phyloP scores from a whole-genome alignment of 805 yeast species.

The Kazachstania viticola region DNA sequence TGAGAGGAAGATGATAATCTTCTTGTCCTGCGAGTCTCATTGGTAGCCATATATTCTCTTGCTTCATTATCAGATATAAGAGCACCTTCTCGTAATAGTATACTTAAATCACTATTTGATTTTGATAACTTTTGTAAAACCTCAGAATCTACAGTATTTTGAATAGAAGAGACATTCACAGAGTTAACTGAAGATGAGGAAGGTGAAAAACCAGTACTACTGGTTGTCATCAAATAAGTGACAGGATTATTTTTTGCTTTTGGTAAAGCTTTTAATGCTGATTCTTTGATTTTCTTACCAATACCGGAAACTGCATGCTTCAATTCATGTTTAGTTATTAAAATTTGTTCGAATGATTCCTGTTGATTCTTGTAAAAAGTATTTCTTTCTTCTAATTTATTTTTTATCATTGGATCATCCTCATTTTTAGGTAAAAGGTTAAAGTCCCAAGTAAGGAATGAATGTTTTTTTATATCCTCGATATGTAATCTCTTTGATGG shows the following conservation, averaged over 20 bases:
- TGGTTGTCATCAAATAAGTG: neutral
- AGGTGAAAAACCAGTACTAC: neutral
- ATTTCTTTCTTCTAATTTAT: slow-evolving; percentile 10
- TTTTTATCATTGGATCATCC: slow-evolving; percentile 9
- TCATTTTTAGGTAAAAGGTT: slow-evolving; percentile 8
- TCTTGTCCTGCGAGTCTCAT: neutral
- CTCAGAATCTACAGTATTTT: too few species aligned
- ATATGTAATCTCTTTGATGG: slow-evolving; percentile 62
- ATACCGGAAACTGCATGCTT: slow-evolving; percentile 75
- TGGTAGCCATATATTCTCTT: neutral
- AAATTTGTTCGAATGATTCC: slow-evolving; percentile 33
- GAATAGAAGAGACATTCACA: too few species aligned
- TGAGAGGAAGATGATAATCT: neutral
- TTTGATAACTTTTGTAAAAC: neutral
- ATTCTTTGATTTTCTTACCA: slow-evolving; percentile 46
- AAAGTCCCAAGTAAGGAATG: slow-evolving; percentile 45
- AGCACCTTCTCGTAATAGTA: slow-evolving; percentile 17
- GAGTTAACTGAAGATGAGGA: neutral
- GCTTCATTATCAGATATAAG: slow-evolving; percentile 8
- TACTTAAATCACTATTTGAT: slow-evolving; percentile 8
- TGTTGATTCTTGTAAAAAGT: slow-evolving; percentile 19
- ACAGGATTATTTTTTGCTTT: slow-evolving; percentile 1
- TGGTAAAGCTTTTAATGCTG: slow-evolving; percentile 9
- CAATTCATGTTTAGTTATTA: slow-evolving; percentile 56
- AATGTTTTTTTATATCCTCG: slow-evolving; percentile 63